Evolutionary conservation across 1,284 basidiomycete genomes (phyloP).

Genomic region (Xerocomus minutiporus): DNA sequence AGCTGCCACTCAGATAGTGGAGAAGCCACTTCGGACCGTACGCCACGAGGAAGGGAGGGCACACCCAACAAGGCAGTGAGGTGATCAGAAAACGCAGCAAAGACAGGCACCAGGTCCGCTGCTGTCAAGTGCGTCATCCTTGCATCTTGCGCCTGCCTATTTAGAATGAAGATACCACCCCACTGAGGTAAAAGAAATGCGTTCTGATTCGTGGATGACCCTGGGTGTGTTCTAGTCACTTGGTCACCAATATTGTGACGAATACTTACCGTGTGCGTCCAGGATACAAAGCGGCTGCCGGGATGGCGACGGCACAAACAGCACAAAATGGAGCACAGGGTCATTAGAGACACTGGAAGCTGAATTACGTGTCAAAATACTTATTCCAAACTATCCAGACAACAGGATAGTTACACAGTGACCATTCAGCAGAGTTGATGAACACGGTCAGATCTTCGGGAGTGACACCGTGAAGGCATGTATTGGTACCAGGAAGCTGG

Average conservation of each 20-base stretch:
- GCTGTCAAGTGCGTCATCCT: slow-evolving; percentile 37
- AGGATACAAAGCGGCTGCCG: slow-evolving; percentile 73
- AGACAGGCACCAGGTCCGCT: slow-evolving; percentile 50
- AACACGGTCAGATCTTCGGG: slow-evolving; percentile 86
- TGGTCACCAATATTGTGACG: slow-evolving; percentile 2
- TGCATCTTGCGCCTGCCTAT: slow-evolving; percentile 43
- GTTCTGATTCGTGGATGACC: slow-evolving; percentile 43
- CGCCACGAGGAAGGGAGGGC: slow-evolving; percentile 50
- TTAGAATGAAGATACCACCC: slow-evolving; percentile 85
- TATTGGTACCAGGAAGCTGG: slow-evolving; percentile 31
- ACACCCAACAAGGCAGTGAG: slow-evolving; percentile 78
- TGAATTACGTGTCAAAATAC: slow-evolving; percentile 30
- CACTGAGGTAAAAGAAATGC: slow-evolving; percentile 94
- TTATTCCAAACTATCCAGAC: neutral
- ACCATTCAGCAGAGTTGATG: slow-evolving; percentile 95
- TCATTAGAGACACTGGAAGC: slow-evolving; percentile 84
- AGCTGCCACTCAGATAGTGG: slow-evolving; percentile 71
- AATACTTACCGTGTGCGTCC: slow-evolving; percentile 47
- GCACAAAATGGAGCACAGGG: slow-evolving; percentile 87
- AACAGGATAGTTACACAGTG: slow-evolving; percentile 58
- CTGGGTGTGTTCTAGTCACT: slow-evolving; percentile 30
- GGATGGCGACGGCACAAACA: slow-evolving; percentile 77
- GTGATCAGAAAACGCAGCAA: slow-evolving; percentile 73
- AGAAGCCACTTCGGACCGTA: slow-evolving; percentile 29
- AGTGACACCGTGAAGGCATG: slow-evolving; percentile 54